phyloP scores from a whole-genome alignment of 306 rosid species.

The Myrica gale region DNA sequence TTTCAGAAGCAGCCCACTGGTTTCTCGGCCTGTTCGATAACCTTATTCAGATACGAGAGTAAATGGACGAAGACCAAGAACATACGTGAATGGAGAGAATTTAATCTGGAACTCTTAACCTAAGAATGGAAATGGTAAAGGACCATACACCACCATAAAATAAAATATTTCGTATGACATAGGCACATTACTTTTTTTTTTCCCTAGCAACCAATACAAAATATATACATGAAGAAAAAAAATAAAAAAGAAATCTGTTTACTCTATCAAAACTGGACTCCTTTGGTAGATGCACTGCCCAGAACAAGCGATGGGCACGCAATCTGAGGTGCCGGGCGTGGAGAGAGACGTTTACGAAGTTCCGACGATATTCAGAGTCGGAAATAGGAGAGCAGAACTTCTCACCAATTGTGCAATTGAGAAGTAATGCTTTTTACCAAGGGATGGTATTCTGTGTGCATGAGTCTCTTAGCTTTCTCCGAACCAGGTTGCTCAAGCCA shows the following conservation, averaged over 20 bases:
- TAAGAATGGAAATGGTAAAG: neutral
- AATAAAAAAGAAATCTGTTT: constrained; percentile 15
- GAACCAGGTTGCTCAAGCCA: constrained; percentile 92
- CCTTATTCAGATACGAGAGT: constrained; percentile 4
- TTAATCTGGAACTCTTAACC: constrained; percentile 24
- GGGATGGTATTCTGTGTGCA: constrained; percentile 81
- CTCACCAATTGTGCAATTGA: constrained; percentile 83
- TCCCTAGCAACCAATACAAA: constrained; percentile 21
- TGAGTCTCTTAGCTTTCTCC: constrained; percentile 72
- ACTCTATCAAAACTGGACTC: constrained; percentile 52
- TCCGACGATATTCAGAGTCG: constrained; percentile 4
- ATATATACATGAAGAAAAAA: constrained; percentile 28
- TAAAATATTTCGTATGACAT: constrained; percentile 29
- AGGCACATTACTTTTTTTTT: constrained; percentile 23
- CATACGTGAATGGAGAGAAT: constrained; percentile 11
- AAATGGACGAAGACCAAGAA: neutral
- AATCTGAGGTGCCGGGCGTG: neutral
- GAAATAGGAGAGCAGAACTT: constrained; percentile 14
- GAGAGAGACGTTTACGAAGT: constrained; percentile 11
- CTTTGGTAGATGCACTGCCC: constrained; percentile 27
- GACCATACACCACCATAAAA: neutral
- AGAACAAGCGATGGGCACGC: constrained; percentile 22
- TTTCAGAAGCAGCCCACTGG: constrained; percentile 6
- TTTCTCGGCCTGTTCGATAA: neutral
- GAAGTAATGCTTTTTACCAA: constrained; percentile 84